These are phyloP conservation scores for Epichloe gansuensis DNA, from an alignment of 2,329 filamentous ascomycete species.

Conservation along the genomic window DNA sequence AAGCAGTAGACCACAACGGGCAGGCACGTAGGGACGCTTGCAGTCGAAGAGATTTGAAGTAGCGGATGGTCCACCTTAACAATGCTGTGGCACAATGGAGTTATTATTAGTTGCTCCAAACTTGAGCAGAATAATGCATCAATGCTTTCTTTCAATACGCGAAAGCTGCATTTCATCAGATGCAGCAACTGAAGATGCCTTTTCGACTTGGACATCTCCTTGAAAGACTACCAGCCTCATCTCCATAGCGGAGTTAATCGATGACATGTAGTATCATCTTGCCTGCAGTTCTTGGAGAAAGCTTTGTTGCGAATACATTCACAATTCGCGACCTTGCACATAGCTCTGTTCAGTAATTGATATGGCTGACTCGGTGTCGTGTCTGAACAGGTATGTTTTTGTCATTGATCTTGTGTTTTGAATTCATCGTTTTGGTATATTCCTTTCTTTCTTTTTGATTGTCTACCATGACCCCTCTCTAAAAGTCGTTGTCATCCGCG, in stretches of 20 bases:
- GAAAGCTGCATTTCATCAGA: constrained; percentile 3
- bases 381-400: constrained; percentile 7
- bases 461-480: constrained; percentile 20
- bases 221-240: constrained; percentile 7
- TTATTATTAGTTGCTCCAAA: constrained; percentile 2
- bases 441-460: constrained; percentile 4
- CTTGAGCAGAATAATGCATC: constrained; percentile 17
- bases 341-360: background rate
- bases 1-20: too few species aligned
- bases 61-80: too few species aligned
- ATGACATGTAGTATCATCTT: too few species aligned
- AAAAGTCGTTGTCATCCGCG: constrained; percentile 78
- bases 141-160: constrained; percentile 9
- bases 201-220: constrained; percentile 16
- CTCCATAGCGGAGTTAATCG: too few species aligned
- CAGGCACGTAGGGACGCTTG: too few species aligned
- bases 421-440: constrained; percentile 13
- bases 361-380: background rate
- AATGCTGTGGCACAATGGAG: too few species aligned
- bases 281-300: too few species aligned
- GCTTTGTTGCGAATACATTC: too few species aligned
- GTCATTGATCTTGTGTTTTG: background rate
- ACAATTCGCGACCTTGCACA: too few species aligned
- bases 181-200: constrained; percentile 12
- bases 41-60: too few species aligned